These are phyloP conservation scores for Sanghuangporus sanghuang DNA, from an alignment of 1,284 basidiomycete genomes.

Conservation along the genomic window DNA sequence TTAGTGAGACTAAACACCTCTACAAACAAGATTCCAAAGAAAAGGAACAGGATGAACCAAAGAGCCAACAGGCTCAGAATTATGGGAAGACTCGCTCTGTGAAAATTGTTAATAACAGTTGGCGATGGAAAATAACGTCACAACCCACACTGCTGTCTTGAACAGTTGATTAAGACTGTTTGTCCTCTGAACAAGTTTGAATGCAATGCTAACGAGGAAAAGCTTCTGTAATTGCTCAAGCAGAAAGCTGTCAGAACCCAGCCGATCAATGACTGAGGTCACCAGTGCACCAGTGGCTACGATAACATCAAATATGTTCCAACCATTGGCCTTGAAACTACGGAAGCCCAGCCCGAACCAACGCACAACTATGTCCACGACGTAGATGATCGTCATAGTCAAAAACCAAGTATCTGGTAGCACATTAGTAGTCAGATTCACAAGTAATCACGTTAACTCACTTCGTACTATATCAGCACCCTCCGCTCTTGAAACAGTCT, in stretches of 20 bases:
- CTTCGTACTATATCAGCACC: slow-evolving; percentile 63
- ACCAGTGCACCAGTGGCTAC: slow-evolving; percentile 81
- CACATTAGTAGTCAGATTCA: not conserved
- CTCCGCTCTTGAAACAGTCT: slow-evolving; percentile 61
- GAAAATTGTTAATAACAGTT: slow-evolving; percentile 10
- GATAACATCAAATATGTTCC: slow-evolving; percentile 90
- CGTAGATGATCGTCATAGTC: slow-evolving; percentile 67
- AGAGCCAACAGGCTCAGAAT: slow-evolving; percentile 84
- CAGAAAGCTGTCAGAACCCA: slow-evolving; percentile 46
- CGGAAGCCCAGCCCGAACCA: slow-evolving; percentile 81
- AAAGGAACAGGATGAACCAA: slow-evolving; percentile 91
- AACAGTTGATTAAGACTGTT: slow-evolving; percentile 93
- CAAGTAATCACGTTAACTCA: slow-evolving; percentile 32
- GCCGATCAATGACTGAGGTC: slow-evolving; percentile 76
- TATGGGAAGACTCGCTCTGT: slow-evolving; percentile 80
- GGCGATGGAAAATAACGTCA: not conserved
- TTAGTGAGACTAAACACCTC: slow-evolving; percentile 95
- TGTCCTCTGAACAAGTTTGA: slow-evolving; percentile 92
- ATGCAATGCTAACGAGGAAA: slow-evolving; percentile 88
- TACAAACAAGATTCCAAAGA: slow-evolving; percentile 87
- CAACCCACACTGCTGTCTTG: slow-evolving; percentile 87
- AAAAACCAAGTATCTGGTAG: slow-evolving; percentile 74
- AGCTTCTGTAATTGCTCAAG: slow-evolving; percentile 86
- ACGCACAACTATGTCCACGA: slow-evolving; percentile 75
- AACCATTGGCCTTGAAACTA: slow-evolving; percentile 84